Conservation (phyloP, 1,139 yeast species). For the Blastobotrys serpentis region DNA sequence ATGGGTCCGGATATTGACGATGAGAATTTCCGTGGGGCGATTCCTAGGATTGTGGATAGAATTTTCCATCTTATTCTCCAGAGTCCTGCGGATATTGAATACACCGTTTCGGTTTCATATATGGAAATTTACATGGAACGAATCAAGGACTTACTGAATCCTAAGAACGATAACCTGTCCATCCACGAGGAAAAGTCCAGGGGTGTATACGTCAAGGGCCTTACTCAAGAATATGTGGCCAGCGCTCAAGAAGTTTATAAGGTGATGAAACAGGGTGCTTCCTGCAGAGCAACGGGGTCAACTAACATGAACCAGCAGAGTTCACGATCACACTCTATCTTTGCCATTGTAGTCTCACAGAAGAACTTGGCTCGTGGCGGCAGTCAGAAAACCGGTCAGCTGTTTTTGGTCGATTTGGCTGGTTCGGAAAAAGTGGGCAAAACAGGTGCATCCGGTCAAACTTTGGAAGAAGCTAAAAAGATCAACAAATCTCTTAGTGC, state of each 20-base stretch:
- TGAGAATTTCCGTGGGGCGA: slow-evolving; percentile 52
- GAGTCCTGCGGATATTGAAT: slow-evolving; percentile 57
- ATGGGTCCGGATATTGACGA: slow-evolving; percentile 57
- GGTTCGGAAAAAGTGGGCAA: slow-evolving; percentile 87
- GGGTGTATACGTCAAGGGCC: slow-evolving; percentile 70
- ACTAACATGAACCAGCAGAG: slow-evolving; percentile 77
- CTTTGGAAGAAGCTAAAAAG: slow-evolving; percentile 80
- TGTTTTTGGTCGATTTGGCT: slow-evolving; percentile 82
- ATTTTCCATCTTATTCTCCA: slow-evolving; percentile 58
- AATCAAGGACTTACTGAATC: slow-evolving; percentile 59
- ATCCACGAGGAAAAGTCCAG: slow-evolving; percentile 66
- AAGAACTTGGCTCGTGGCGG: slow-evolving; percentile 52
- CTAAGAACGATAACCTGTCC: slow-evolving; percentile 43
- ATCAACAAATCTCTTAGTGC: slow-evolving; percentile 77
- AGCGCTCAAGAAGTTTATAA: slow-evolving; percentile 57
- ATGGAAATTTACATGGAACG: slow-evolving; percentile 85
- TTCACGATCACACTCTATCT: slow-evolving; percentile 80
- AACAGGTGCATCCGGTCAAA: slow-evolving; percentile 74
- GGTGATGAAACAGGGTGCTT: slow-evolving; percentile 56
- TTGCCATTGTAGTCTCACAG: slow-evolving; percentile 65
- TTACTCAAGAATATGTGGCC: slow-evolving; percentile 61
- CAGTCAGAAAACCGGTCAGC: slow-evolving; percentile 59
- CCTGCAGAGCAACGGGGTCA: slow-evolving; percentile 54
- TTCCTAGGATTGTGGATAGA: slow-evolving; percentile 70
- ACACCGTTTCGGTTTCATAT: slow-evolving; percentile 66